Conservation (phyloP, 1,139 yeast genomes). For the Taiozyma sp. region DNA sequence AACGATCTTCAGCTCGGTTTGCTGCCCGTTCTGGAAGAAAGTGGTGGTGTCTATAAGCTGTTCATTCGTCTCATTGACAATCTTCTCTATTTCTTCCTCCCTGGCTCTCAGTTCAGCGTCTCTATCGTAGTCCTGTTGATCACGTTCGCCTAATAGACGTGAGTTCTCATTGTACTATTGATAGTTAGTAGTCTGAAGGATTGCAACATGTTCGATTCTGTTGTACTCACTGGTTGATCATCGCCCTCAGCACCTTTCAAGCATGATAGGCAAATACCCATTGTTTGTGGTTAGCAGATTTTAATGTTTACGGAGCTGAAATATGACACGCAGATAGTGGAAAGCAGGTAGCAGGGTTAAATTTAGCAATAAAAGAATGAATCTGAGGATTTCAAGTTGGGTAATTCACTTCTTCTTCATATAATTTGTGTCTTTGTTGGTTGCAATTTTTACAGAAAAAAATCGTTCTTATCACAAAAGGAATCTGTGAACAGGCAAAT, state of each 20-base stretch:
- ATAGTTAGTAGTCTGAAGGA: conserved; percentile 11
- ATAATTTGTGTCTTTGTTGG: neutral
- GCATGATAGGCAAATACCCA: conserved; percentile 52
- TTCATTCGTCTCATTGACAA: conserved; percentile 35
- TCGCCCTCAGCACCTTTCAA: conserved; percentile 33
- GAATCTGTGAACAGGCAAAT: neutral
- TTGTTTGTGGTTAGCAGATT: conserved; percentile 9
- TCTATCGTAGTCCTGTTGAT: conserved; percentile 21
- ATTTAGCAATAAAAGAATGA: neutral
- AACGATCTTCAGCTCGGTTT: neutral
- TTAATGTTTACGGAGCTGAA: neutral
- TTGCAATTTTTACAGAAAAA: neutral
- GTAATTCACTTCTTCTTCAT: neutral
- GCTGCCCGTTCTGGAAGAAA: conserved; percentile 13
- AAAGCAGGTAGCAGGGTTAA: neutral
- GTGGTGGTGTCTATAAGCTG: conserved; percentile 23
- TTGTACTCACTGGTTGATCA: conserved; percentile 28
- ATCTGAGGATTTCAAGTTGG: neutral
- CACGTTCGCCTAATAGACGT: conserved; percentile 19
- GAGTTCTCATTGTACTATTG: conserved; percentile 28
- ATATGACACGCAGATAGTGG: neutral
- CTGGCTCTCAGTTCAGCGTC: conserved; percentile 28
- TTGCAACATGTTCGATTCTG: too few species aligned
- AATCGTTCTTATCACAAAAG: neutral
- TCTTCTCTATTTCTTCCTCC: conserved; percentile 32